Base-by-base conservation (phyloP, 495 filamentous ascomycete species). In the Xylaria intraflava region DNA sequence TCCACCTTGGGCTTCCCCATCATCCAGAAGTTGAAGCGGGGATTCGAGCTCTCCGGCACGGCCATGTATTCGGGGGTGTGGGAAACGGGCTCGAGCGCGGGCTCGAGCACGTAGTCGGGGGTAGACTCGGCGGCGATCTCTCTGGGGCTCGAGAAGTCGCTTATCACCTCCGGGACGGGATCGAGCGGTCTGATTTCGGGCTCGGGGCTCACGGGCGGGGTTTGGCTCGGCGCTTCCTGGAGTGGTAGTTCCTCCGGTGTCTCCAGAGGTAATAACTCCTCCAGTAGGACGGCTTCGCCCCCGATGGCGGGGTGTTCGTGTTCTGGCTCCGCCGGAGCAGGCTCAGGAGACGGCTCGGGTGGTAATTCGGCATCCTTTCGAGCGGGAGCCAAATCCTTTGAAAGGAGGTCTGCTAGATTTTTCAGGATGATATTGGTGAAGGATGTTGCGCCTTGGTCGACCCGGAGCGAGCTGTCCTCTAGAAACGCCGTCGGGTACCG, bases 361-460 rank as follows among this genome's bases (percentile, higher is more conserved):
- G 35, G 2, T 2, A 22, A 12, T 1, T 20, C 30, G n/a, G 12
- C 7, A 26, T 54, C 35, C 30, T 26, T 16, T 22, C 24, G 41
- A 26, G 35, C n/a, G 9, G 23, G 45, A 26, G 23, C 45, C 27
- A 4, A 20, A 4, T 41, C 45, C 36, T 35, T 43, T 14, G 52
- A 6, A 1, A 55, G 52, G 4, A 55, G 0, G 9, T 31, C 20
- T 26, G 52, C 52, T 3, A 55, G 29, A 19, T 29, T 55, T 36
- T 47, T 55, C 33, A 55, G 12, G 24, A 55, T 14, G 36, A 55
- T 43, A 10, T 55, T 49, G 38, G 43, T 55, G 24, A 48, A 49
- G 1, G 52, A 55, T 20, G 43, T 27, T 11, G 16, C 26, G 24
- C 38, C 51, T 14, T 53, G 20, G 16, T 53, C 51, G 3, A 44